phyloP scores from a whole-genome alignment of 371 early-diverging fungal genomes.

The Entomophthora muscae region DNA sequence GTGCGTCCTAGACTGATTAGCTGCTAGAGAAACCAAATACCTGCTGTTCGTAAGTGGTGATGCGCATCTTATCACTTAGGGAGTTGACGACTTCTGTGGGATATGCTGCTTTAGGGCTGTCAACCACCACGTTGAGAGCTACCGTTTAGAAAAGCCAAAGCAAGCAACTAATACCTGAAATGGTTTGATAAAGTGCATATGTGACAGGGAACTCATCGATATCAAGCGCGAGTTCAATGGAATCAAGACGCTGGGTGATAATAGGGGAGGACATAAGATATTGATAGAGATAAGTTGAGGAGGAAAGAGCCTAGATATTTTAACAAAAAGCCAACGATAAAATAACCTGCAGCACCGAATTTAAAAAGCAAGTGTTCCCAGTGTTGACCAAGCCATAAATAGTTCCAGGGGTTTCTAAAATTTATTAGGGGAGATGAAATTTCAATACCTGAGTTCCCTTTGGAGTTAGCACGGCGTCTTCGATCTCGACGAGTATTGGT shows the following conservation, averaged over 20 bases:
- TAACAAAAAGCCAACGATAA: neutral
- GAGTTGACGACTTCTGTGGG: constrained; percentile 2
- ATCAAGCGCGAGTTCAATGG: neutral
- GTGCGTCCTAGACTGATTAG: constrained; percentile 53
- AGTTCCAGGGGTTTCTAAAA: neutral
- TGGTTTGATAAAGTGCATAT: neutral
- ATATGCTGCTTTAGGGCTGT: neutral
- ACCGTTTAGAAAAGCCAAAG: neutral
- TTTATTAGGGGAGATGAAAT: neutral
- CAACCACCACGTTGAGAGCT: constrained; percentile 1
- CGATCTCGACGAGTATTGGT: neutral
- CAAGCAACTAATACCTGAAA: neutral
- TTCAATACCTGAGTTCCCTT: neutral
- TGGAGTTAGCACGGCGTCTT: neutral
- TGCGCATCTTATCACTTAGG: constrained; percentile 25
- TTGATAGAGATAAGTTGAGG: constrained; percentile 15
- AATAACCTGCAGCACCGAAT: constrained; percentile 71
- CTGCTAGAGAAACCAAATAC: constrained; percentile 9
- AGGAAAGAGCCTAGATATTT: constrained; percentile 28
- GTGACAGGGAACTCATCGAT: constrained; percentile 2
- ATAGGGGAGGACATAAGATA: constrained; percentile 16
- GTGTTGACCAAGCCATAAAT: constrained; percentile 65
- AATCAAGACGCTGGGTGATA: neutral
- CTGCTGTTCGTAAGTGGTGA: constrained; percentile 23
- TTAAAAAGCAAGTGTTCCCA: constrained; percentile 89